Evolutionary conservation across 2,329 filamentous ascomycete species (phyloP).

Genomic region (Aureobasidium pullulans): DNA sequence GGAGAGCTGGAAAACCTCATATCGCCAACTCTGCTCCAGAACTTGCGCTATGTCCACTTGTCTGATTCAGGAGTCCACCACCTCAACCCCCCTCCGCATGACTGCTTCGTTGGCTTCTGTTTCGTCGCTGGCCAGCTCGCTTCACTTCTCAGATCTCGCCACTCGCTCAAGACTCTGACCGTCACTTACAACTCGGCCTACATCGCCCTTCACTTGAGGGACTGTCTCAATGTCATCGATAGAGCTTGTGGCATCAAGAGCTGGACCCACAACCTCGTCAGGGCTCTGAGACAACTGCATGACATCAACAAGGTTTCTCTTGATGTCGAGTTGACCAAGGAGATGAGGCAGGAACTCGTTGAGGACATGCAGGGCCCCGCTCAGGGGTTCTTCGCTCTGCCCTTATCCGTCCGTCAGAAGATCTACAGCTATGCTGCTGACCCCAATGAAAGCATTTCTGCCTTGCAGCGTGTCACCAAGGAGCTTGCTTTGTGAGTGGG

Average conservation of each 20-base stretch:
- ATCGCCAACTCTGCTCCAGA: slow-evolving; percentile 19
- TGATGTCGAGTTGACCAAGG: slow-evolving; percentile 18
- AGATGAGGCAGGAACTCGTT: slow-evolving; percentile 20
- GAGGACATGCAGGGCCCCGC: slow-evolving; percentile 18
- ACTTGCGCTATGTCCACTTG: slow-evolving; percentile 18
- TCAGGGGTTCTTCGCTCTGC: slow-evolving; percentile 21
- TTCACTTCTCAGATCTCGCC: slow-evolving; percentile 19
- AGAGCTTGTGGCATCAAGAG: slow-evolving; percentile 24
- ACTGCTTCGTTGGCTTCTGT: slow-evolving; percentile 24
- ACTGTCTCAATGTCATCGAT: slow-evolving; percentile 17
- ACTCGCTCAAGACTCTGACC: slow-evolving; percentile 24
- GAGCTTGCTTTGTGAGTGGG: not conserved
- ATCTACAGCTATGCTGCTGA: slow-evolving; percentile 23
- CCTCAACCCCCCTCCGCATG: slow-evolving; percentile 13
- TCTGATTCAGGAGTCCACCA: slow-evolving; percentile 12
- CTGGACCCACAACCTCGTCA: slow-evolving; percentile 18
- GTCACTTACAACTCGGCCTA: slow-evolving; percentile 20
- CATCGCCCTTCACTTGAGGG: slow-evolving; percentile 21
- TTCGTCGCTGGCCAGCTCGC: slow-evolving; percentile 20
- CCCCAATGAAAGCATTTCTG: slow-evolving; percentile 16
- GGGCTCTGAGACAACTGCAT: slow-evolving; percentile 17
- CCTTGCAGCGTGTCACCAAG: not conserved
- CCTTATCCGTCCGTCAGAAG: slow-evolving; percentile 22
- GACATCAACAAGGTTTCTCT: slow-evolving; percentile 21
- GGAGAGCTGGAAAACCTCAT: slow-evolving; percentile 18